These are phyloP conservation scores for Lupinus albus DNA, from an alignment of 306 rosid species.

Conservation along the genomic window DNA sequence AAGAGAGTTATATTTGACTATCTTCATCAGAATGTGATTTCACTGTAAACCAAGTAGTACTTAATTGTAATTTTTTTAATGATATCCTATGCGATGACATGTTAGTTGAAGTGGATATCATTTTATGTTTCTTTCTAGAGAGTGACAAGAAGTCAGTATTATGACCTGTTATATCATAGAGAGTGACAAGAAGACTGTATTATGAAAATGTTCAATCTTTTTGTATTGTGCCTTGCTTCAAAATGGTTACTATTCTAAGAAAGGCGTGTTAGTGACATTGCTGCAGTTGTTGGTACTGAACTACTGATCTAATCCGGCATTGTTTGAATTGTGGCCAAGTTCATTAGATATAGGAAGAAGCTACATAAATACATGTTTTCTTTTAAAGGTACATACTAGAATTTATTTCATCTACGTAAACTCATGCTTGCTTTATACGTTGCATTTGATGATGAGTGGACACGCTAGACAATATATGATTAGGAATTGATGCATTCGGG, in stretches of 20 bases:
- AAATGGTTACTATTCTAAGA: background rate
- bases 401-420: too few relatives aligned
- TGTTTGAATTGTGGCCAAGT: slow-evolving; percentile 14
- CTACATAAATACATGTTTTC: background rate
- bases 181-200: slow-evolving; percentile 21
- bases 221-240: slow-evolving; percentile 3
- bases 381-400: background rate
- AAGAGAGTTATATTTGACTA: slow-evolving; percentile 4
- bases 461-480: too few relatives aligned
- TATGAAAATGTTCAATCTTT: slow-evolving; percentile 1
- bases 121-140: slow-evolving; percentile 7
- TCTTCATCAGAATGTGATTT: slow-evolving; percentile 3
- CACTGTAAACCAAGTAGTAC: background rate
- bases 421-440: too few relatives aligned
- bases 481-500: too few relatives aligned
- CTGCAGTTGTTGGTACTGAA: background rate
- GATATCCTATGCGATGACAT: background rate
- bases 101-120: slow-evolving; percentile 17
- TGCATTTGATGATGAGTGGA: too few relatives aligned
- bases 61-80: background rate
- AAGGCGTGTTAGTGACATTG: background rate
- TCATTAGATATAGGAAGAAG: slow-evolving; percentile 19
- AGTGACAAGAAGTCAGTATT: slow-evolving; percentile 22
- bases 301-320: background rate
- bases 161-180: slow-evolving; percentile 4